Conservation (phyloP, 331 rosid species). For the Arachis monticola region DNA sequence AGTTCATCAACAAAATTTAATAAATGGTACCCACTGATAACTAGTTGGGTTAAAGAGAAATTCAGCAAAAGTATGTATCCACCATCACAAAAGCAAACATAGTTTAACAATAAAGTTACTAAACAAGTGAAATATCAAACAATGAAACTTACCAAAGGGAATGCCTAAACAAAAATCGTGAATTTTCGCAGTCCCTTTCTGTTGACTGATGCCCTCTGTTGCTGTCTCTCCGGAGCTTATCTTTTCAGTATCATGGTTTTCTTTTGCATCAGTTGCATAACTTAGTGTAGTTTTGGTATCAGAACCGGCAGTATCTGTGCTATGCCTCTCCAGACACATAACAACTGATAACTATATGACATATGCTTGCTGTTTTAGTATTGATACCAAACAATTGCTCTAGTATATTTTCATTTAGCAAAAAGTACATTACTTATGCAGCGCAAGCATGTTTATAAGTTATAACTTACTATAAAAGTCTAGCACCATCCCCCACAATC, state of each 20-base stretch:
- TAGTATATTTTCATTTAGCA: slow-evolving; percentile 24
- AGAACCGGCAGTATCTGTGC: slow-evolving; percentile 50
- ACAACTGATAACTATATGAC: slow-evolving; percentile 53
- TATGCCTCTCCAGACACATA: slow-evolving; percentile 63
- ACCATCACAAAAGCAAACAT: slow-evolving; percentile 24
- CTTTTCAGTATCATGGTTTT: slow-evolving; percentile 47
- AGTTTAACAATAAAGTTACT: slow-evolving; percentile 16
- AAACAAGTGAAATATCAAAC: slow-evolving; percentile 28
- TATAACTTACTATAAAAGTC: not conserved
- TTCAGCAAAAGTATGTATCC: slow-evolving; percentile 8
- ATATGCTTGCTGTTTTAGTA: slow-evolving; percentile 44
- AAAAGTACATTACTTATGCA: slow-evolving; percentile 10
- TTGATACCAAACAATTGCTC: slow-evolving; percentile 36
- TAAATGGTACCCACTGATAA: not conserved
- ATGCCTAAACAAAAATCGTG: slow-evolving; percentile 98
- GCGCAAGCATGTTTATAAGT: not conserved
- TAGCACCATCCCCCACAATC: not conserved
- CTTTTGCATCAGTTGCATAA: slow-evolving; percentile 50
- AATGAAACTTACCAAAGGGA: slow-evolving; percentile 80
- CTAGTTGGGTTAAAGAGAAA: not conserved
- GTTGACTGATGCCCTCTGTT: slow-evolving; percentile 43
- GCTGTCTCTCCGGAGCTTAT: slow-evolving; percentile 39
- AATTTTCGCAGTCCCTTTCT: slow-evolving; percentile 66
- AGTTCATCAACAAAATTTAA: slow-evolving; percentile 13
- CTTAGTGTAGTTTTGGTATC: slow-evolving; percentile 49